Percentiles rank a stretch among this genome's conserved stretches.
These are phyloP conservation scores for Anethum foeniculum DNA, from an alignment of 140 eudicot genomes.

Conservation along the genomic window DNA sequence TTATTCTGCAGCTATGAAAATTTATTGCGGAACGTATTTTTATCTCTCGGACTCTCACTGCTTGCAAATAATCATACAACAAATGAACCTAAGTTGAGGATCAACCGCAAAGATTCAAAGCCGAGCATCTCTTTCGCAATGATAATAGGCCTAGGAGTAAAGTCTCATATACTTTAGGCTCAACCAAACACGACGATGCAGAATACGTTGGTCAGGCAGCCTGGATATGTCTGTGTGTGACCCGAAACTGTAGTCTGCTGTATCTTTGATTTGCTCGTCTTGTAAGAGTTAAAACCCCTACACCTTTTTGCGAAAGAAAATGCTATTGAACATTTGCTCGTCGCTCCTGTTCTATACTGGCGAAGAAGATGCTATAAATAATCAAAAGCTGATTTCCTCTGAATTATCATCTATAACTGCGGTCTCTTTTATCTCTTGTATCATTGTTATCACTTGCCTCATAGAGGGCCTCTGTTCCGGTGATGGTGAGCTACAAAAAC, in stretches of 20 bases:
- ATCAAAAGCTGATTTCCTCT: conserved; percentile 28
- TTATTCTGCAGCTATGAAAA: neutral
- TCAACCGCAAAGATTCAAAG: neutral
- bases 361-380: conserved; percentile 19
- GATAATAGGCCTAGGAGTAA: neutral
- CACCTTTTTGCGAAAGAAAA: neutral
- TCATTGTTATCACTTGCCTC: conserved; percentile 82
- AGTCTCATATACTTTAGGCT: neutral
- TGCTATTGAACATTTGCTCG: neutral
- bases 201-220: neutral
- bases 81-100: neutral
- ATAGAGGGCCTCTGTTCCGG: conserved; percentile 88
- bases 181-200: neutral
- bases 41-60: neutral
- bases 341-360: neutral
- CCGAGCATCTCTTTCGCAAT: neutral
- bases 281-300: neutral
- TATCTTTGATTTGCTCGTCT: conserved; percentile 1
- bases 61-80: neutral
- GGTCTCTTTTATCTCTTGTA: conserved; percentile 64
- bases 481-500: conserved; percentile 64
- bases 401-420: conserved; percentile 41
- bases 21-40: neutral
- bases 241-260: neutral
- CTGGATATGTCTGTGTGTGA: neutral